phyloP scores from a whole-genome alignment of 352 stramenopile genomes.

The Pythium biforme region DNA sequence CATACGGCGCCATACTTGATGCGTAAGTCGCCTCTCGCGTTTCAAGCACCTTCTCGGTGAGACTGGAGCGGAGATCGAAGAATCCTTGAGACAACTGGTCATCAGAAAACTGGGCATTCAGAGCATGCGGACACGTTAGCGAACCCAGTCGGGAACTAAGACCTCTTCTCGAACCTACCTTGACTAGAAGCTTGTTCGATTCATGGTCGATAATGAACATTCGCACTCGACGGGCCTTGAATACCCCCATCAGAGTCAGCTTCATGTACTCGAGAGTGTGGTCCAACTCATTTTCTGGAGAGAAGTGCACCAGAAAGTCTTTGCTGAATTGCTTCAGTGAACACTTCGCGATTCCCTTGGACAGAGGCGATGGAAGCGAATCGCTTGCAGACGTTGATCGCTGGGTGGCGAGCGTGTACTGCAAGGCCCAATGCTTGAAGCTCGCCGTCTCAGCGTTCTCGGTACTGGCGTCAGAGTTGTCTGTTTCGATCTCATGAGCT shows the following conservation, averaged over 20 bases:
- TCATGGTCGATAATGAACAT: conserved; percentile 61
- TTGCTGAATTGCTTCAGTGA: conserved; percentile 76
- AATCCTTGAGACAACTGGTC: conserved; percentile 44
- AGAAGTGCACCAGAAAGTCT: conserved; percentile 71
- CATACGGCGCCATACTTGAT: conserved; percentile 8
- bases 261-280: conserved; percentile 74
- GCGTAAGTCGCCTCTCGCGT: conserved; percentile 30
- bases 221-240: conserved; percentile 53
- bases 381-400: conserved; percentile 29
- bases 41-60: conserved; percentile 36
- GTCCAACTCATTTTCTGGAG: conserved; percentile 74
- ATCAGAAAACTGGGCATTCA: conserved; percentile 48
- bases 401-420: conserved; percentile 52
- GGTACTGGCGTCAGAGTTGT: conserved; percentile 35
- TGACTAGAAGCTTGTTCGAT: conserved; percentile 44
- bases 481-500: conserved; percentile 34
- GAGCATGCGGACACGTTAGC: not conserved
- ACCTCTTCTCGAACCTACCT: conserved; percentile 35
- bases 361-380: conserved; percentile 29
- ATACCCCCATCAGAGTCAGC: conserved; percentile 50
- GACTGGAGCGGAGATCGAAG: conserved; percentile 34
- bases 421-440: conserved; percentile 72
- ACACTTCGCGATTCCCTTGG: conserved; percentile 49
- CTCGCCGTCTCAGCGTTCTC: conserved; percentile 61
- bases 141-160: not conserved